These are phyloP conservation scores for Pontederia paniculata DNA, from an alignment of 176 grass and related monocot species.

Conservation along the genomic window DNA sequence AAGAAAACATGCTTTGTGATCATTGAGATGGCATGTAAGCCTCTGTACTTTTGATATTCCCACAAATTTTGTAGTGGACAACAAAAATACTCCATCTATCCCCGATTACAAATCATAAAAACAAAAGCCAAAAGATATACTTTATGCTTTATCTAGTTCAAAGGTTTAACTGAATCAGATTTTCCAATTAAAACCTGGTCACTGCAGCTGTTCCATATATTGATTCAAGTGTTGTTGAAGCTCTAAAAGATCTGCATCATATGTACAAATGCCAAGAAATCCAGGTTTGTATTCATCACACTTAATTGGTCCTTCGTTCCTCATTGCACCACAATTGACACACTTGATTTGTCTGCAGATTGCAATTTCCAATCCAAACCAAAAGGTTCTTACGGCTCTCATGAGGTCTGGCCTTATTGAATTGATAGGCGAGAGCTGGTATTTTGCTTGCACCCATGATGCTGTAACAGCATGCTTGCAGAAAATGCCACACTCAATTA, in stretches of 20 bases:
- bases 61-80: too few relatives aligned
- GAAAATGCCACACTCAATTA: background rate
- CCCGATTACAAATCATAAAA: too few relatives aligned
- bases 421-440: slow-evolving; percentile 12
- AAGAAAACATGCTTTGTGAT: slow-evolving; percentile 76
- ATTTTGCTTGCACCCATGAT: slow-evolving; percentile 10
- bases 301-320: background rate
- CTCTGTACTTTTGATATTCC: too few relatives aligned
- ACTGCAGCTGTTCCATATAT: slow-evolving; percentile 13
- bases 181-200: background rate
- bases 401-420: slow-evolving; percentile 1
- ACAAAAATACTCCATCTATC: too few relatives aligned
- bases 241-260: slow-evolving; percentile 18
- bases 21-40: slow-evolving; percentile 93
- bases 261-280: slow-evolving; percentile 11
- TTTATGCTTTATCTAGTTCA: too few relatives aligned
- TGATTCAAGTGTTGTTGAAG: slow-evolving; percentile 13
- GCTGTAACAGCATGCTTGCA: slow-evolving; percentile 12
- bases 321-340: background rate
- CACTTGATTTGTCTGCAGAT: background rate
- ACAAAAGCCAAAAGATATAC: too few relatives aligned
- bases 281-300: background rate
- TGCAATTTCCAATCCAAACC: slow-evolving; percentile 15
- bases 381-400: slow-evolving; percentile 10
- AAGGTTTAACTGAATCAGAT: too few relatives aligned